Conservation (phyloP, 1,284 basidiomycete genomes). For the Pseudomicrostroma phylloplanum region DNA sequence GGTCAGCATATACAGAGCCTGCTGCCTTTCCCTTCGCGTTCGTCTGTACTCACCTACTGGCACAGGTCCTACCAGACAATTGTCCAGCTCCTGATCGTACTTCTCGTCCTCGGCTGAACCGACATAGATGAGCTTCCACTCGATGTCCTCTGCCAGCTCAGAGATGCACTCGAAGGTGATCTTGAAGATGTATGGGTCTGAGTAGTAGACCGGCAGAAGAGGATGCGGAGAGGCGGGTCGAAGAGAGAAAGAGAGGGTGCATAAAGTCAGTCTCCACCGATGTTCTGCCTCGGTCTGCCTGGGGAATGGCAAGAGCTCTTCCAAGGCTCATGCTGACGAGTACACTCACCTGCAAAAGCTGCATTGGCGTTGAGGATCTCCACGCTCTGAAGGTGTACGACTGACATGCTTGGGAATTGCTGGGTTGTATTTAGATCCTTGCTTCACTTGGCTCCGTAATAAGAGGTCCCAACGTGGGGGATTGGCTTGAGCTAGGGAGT, state of each 20-base stretch:
- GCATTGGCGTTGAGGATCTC: slow-evolving; percentile 46
- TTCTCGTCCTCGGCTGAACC: slow-evolving; percentile 85
- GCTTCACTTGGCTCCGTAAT: no score
- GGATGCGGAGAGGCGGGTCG: background rate
- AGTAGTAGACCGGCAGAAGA: background rate
- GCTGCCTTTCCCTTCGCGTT: background rate
- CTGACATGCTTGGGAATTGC: slow-evolving; percentile 30
- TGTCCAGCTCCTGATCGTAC: slow-evolving; percentile 88
- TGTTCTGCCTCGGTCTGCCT: background rate
- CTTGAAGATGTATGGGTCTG: slow-evolving; percentile 81
- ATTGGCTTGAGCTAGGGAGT: no score
- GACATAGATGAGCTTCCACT: slow-evolving; percentile 96
- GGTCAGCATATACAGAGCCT: background rate
- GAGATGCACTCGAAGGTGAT: slow-evolving; percentile 98
- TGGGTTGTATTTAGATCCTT: no score
- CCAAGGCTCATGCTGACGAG: no score
- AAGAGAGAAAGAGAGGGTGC: background rate
- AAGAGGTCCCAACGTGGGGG: no score
- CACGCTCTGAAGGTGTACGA: slow-evolving; percentile 46
- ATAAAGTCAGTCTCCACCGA: background rate
- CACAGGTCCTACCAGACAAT: slow-evolving; percentile 73
- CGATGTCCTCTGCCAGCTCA: slow-evolving; percentile 69
- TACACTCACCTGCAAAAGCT: slow-evolving; percentile 28
- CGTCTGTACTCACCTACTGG: slow-evolving; percentile 54
- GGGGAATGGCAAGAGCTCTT: background rate